Percentiles rank a stretch among this genome's conserved stretches.
Evolutionary conservation across 140 eudicot genomes (phyloP).

Genomic region (Flaveria floridana): DNA sequence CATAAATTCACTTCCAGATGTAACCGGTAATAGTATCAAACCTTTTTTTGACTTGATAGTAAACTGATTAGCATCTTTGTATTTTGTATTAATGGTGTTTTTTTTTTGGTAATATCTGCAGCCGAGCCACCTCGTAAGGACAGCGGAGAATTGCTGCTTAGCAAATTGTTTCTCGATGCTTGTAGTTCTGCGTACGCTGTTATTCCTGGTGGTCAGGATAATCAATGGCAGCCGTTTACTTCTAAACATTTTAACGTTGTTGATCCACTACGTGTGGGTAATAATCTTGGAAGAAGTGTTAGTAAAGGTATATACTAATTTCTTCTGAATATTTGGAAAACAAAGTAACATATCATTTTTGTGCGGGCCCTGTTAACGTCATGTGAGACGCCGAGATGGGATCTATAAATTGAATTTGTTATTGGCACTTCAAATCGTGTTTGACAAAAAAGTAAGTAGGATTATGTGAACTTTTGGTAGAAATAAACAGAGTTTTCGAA

Average conservation of each 20-base stretch:
- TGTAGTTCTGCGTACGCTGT: slow-evolving; percentile 91
- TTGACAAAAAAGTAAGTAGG: background rate
- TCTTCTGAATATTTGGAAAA: background rate
- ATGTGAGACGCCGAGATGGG: no score
- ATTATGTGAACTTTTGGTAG: background rate
- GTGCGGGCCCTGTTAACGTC: background rate
- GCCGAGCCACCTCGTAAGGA: slow-evolving; percentile 96
- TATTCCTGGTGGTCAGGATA: slow-evolving; percentile 79
- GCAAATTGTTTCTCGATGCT: slow-evolving; percentile 78
- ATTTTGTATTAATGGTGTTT: slow-evolving; percentile 21
- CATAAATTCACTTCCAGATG: slow-evolving; percentile 78
- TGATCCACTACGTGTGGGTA: slow-evolving; percentile 87
- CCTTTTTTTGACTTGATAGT: background rate
- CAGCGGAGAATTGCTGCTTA: slow-evolving; percentile 76
- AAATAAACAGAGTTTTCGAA: background rate
- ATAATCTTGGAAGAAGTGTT: slow-evolving; percentile 97
- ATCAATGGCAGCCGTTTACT: slow-evolving; percentile 69
- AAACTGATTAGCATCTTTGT: background rate
- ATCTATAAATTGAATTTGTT: no score
- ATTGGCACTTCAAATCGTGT: background rate
- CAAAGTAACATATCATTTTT: background rate
- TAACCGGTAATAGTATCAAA: slow-evolving; percentile 60
- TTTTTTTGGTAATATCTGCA: slow-evolving; percentile 31
- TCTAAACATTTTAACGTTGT: slow-evolving; percentile 87
- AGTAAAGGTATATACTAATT: slow-evolving; percentile 62